Percentiles rank a stretch among this genome's conserved stretches.
phyloP scores from a whole-genome alignment of 2,329 filamentous ascomycete genomes.

The Thielaviopsis euricoi region DNA sequence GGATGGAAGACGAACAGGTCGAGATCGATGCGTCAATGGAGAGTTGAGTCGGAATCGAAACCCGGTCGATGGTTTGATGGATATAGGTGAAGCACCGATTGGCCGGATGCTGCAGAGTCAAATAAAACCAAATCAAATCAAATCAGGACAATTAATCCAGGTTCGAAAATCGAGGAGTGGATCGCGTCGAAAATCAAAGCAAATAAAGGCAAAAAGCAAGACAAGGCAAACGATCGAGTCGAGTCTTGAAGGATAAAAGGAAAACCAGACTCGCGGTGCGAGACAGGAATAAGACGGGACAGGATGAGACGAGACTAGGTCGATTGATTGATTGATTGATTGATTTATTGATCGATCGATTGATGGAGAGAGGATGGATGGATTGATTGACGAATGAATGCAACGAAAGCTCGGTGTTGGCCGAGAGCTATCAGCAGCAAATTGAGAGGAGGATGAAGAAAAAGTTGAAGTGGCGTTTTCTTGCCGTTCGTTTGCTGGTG shows the following conservation, averaged over 20 bases:
- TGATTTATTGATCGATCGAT: not conserved
- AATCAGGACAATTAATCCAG: not conserved
- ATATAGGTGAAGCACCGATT: not conserved
- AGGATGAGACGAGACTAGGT: no score
- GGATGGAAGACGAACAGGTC: constrained; percentile 15
- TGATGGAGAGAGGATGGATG: not conserved
- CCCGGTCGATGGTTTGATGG: not conserved
- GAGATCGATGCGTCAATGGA: constrained; percentile 12
- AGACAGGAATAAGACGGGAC: not conserved
- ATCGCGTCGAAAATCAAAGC: constrained; percentile 5
- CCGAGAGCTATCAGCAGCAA: not conserved
- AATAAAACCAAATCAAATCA: not conserved
- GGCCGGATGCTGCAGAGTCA: not conserved
- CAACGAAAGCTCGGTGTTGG: not conserved
- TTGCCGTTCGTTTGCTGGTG: not conserved
- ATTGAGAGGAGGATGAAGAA: not conserved
- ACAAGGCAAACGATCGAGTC: not conserved
- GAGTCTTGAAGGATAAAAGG: constrained; percentile 11
- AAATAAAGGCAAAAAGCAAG: constrained; percentile 3
- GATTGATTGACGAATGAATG: not conserved
- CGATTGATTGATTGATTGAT: no score
- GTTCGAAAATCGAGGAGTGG: not conserved
- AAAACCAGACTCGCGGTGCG: constrained; percentile 1
- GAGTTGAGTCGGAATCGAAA: not conserved
- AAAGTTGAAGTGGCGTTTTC: not conserved